Percentiles rank a stretch among this genome's conserved stretches.
phyloP scores from a whole-genome alignment of 75 land plant species.

The Cupressus sempervirens region DNA sequence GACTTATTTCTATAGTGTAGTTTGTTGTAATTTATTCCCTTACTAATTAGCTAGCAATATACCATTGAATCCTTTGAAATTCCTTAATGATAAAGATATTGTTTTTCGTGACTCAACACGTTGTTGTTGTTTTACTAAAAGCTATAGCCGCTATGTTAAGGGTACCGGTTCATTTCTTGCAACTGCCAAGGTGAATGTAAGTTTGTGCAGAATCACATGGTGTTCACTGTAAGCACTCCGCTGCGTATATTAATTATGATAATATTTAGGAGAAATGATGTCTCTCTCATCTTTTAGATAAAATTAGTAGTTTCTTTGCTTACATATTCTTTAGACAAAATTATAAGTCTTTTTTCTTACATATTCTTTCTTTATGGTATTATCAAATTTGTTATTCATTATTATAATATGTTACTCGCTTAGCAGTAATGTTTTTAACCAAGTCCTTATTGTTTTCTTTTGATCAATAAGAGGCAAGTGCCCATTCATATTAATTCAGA shows the following conservation, averaged over 20 bases:
- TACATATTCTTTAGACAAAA: too few species aligned
- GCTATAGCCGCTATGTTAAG: slow-evolving; percentile 92
- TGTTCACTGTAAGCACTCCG: background rate
- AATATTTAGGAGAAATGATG: background rate
- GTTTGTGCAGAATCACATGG: background rate
- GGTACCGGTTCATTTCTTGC: slow-evolving; percentile 96
- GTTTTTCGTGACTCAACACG: slow-evolving; percentile 80
- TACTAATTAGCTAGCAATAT: background rate
- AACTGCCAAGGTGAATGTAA: slow-evolving; percentile 38
- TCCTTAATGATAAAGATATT: slow-evolving; percentile 63
- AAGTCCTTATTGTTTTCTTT: too few species aligned
- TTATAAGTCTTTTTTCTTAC: too few species aligned
- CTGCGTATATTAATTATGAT: background rate
- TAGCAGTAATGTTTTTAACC: too few species aligned
- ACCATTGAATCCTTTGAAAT: background rate
- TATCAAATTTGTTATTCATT: too few species aligned
- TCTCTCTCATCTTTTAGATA: background rate
- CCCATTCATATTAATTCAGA: too few species aligned
- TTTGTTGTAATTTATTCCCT: background rate
- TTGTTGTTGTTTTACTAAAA: slow-evolving; percentile 98
- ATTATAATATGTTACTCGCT: too few species aligned
- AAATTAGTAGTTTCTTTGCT: background rate
- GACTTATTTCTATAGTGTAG: background rate
- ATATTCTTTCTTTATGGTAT: too few species aligned
- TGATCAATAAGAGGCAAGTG: too few species aligned